Evolutionary conservation across 1,284 basidiomycete genomes (phyloP).

Genomic region (Naganishia liquefaciens): DNA sequence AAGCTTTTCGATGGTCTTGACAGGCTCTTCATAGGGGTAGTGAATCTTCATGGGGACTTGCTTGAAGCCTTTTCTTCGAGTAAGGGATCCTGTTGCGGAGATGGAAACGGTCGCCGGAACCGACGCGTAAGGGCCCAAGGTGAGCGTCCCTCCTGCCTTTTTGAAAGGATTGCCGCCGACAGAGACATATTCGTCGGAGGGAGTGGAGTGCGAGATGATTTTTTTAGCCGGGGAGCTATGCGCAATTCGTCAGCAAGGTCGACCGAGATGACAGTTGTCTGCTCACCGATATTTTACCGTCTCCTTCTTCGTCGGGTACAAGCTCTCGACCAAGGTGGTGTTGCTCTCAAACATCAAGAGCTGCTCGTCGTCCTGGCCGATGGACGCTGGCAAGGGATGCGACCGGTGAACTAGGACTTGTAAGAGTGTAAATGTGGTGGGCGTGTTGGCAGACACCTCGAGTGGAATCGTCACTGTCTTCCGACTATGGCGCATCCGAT

Average conservation of each 20-base stretch:
- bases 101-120: conserved; percentile 63
- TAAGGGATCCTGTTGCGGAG: conserved; percentile 36
- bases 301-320: conserved; percentile 77
- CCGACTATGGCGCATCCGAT: neutral
- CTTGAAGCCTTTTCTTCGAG: conserved; percentile 46
- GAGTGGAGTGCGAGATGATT: conserved; percentile 67
- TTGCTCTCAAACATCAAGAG: conserved; percentile 74
- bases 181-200: conserved; percentile 45
- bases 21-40: conserved; percentile 76
- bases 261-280: neutral
- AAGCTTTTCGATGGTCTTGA: conserved; percentile 72
- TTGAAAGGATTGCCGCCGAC: conserved; percentile 54
- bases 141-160: conserved; percentile 76
- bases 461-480: conserved; percentile 50
- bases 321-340: conserved; percentile 68
- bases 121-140: conserved; percentile 81
- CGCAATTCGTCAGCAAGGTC: neutral
- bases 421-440: conserved; percentile 72
- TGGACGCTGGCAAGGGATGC: conserved; percentile 70
- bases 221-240: conserved; percentile 43
- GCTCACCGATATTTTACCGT: conserved; percentile 79
- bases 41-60: conserved; percentile 73
- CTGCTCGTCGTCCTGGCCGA: conserved; percentile 76
- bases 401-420: conserved; percentile 73
- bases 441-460: conserved; percentile 50